Evolutionary conservation across 2,329 filamentous ascomycete species (phyloP).

Genomic region (Sarocladium kiliense): DNA sequence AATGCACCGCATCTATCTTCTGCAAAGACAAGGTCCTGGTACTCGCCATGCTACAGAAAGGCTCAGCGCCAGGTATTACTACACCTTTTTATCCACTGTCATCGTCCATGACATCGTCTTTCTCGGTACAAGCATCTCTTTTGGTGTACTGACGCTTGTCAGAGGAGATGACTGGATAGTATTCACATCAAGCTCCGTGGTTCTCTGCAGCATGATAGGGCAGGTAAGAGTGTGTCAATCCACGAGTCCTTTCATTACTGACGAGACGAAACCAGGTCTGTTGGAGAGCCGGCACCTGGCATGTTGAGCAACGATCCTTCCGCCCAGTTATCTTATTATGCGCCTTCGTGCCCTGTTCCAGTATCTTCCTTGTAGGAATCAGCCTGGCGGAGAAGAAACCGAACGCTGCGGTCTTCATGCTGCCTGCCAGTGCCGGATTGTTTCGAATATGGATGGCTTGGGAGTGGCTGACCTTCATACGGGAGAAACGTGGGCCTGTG

Average conservation of each 20-base stretch:
- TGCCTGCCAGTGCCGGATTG: not conserved
- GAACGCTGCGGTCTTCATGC: not conserved
- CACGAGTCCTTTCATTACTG: not conserved
- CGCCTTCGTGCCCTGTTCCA: no score
- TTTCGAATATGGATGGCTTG: not conserved
- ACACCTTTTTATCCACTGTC: not conserved
- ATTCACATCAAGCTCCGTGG: not conserved
- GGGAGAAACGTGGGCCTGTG: not conserved
- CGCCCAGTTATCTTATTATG: not conserved
- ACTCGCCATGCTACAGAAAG: not conserved
- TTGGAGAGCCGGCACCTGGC: not conserved
- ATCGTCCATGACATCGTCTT: not conserved
- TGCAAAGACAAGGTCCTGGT: not conserved
- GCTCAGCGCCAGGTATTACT: not conserved
- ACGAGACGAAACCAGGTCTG: not conserved
- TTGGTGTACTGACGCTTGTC: not conserved
- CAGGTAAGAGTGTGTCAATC: not conserved
- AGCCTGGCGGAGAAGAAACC: not conserved
- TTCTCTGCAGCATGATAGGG: conserved; percentile 1
- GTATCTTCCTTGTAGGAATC: not conserved
- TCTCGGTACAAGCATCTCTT: conserved; percentile 2
- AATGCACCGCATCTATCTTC: not conserved
- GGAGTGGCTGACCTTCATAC: not conserved
- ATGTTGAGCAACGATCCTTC: not conserved
- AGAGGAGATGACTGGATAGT: conserved; percentile 1